Evolutionary conservation across 23 red algal genomes (phyloP).

Genomic region (Gracilaria vermiculophylla): DNA sequence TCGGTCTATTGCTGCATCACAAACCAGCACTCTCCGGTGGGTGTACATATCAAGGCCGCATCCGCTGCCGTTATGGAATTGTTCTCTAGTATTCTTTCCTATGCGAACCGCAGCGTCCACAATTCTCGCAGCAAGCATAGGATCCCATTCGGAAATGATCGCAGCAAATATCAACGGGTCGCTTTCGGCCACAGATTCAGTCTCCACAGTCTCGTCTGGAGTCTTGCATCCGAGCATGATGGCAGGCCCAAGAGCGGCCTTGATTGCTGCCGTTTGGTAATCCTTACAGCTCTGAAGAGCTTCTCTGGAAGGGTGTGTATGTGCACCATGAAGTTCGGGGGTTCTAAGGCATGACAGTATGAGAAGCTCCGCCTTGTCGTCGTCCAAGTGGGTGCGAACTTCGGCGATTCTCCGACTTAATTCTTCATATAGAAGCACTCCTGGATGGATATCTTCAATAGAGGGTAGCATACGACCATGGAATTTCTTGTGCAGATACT

Average conservation of each 20-base stretch:
- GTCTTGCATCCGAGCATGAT: conserved; percentile 9
- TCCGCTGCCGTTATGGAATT: conserved; percentile 24
- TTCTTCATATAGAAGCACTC: conserved; percentile 49
- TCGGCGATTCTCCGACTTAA: conserved; percentile 20
- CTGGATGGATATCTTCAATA: conserved; percentile 58
- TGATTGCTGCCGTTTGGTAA: conserved; percentile 49
- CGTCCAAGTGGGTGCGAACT: conserved; percentile 27
- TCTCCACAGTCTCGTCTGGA: background rate
- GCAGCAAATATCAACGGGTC: conserved; percentile 57
- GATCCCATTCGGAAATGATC: conserved; percentile 56
- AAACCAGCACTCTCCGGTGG: conserved; percentile 41
- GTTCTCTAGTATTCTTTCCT: conserved; percentile 14
- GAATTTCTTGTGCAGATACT: conserved; percentile 46
- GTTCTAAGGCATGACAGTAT: conserved; percentile 27
- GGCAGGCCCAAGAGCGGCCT: conserved; percentile 44
- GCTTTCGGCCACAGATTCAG: conserved; percentile 17
- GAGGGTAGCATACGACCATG: conserved; percentile 31
- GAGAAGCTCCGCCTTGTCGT: conserved; percentile 22
- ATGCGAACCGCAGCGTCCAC: conserved; percentile 54
- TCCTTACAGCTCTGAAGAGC: background rate
- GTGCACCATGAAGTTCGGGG: background rate
- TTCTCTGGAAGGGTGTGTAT: conserved; percentile 8
- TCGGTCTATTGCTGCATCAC: conserved; percentile 47
- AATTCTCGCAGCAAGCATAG: conserved; percentile 43
- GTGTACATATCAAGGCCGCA: conserved; percentile 48